phyloP scores from a whole-genome alignment of 176 grass and related monocot species.

The sorghum (Sorghum bicolor) region Sorghum_bicolor_NCBIv3 NC_012878.2:46631001-46631500 shows the following conservation, averaged over 20 bases:
- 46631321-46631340: background rate
- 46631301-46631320: background rate
- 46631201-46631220: background rate
- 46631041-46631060: background rate
- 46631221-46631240: background rate
- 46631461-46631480: background rate
- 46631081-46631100: background rate
- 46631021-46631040: constrained; percentile 23
- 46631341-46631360: background rate
- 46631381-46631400: background rate
- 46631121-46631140: background rate
- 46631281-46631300: constrained; percentile 7
- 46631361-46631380: background rate
- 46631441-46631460: constrained; percentile 12
- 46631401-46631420: constrained; percentile 1
- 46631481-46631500: background rate
- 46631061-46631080: background rate
- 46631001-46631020: background rate
- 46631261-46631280: background rate
- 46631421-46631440: background rate
- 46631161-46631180: background rate
- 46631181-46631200: constrained; percentile 5
- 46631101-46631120: background rate
- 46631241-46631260: constrained; percentile 6
- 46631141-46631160: constrained; percentile 7